Conservation (phyloP, 2,329 filamentous ascomycete species). For the Leptodontidium sp. region DNA sequence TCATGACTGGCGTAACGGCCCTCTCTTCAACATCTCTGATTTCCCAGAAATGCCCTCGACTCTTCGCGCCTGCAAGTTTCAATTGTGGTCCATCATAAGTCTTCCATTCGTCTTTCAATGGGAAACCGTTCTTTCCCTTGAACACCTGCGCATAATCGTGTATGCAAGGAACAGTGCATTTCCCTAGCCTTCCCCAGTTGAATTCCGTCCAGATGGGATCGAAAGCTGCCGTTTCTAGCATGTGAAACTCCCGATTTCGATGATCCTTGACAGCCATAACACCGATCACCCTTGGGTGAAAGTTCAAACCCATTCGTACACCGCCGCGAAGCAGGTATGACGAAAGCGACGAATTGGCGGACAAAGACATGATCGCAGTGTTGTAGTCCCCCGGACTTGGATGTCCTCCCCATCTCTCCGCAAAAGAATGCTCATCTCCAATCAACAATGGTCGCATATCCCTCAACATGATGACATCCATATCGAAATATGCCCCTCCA, state of each 20-base stretch:
- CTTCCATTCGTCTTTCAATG: constrained; percentile 60
- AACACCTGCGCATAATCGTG: constrained; percentile 61
- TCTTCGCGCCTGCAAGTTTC: constrained; percentile 42
- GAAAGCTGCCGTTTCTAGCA: constrained; percentile 65
- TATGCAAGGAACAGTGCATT: constrained; percentile 62
- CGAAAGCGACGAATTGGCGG: constrained; percentile 62
- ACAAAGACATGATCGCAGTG: constrained; percentile 63
- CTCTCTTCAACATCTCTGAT: constrained; percentile 34
- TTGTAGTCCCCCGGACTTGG: constrained; percentile 62
- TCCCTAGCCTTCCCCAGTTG: constrained; percentile 59
- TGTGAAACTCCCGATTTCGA: constrained; percentile 60
- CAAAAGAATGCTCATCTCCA: constrained; percentile 58
- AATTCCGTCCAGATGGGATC: constrained; percentile 66
- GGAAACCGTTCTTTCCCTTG: constrained; percentile 53
- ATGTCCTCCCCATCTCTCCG: constrained; percentile 63
- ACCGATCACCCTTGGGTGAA: constrained; percentile 62
- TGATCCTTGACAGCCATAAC: constrained; percentile 65
- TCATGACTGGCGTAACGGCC: constrained; percentile 31
- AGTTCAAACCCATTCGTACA: constrained; percentile 65
- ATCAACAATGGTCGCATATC: constrained; percentile 63
- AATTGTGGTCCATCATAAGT: constrained; percentile 57
- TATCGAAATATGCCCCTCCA: constrained; percentile 62
- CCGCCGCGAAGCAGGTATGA: constrained; percentile 63
- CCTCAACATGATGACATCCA: constrained; percentile 62
- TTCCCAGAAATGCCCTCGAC: constrained; percentile 41